These are phyloP conservation scores for Cenchrus purpureus DNA, from an alignment of 176 grass and related monocot species.

Conservation along the genomic window DNA sequence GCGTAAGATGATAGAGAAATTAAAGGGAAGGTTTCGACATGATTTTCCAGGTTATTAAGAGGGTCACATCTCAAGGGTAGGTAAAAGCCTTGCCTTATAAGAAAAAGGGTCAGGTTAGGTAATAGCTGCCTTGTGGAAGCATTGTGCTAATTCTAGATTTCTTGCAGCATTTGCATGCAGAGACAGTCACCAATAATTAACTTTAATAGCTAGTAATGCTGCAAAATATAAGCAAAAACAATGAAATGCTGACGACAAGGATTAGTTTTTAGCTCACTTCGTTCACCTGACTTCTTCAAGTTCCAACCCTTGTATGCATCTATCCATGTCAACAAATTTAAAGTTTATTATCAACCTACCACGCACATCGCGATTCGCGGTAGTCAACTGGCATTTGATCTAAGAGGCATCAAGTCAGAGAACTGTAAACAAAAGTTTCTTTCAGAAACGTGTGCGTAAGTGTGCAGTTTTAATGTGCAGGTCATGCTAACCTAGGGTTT, in stretches of 20 bases:
- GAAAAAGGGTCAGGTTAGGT: slow-evolving; percentile 22
- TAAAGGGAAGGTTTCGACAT: slow-evolving; percentile 29
- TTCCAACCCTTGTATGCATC: not conserved
- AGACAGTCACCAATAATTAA: not conserved
- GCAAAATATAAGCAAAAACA: not conserved
- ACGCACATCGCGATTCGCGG: not conserved
- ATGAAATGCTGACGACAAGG: not conserved
- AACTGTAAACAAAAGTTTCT: slow-evolving; percentile 11
- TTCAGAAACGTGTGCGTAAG: slow-evolving; percentile 12
- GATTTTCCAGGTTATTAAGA: slow-evolving; percentile 48
- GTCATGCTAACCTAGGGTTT: not conserved
- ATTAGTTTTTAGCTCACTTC: not conserved
- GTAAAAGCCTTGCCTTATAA: slow-evolving; percentile 41
- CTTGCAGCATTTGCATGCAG: slow-evolving; percentile 12
- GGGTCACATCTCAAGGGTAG: slow-evolving; percentile 53
- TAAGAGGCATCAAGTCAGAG: slow-evolving; percentile 13
- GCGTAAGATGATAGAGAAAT: slow-evolving; percentile 44
- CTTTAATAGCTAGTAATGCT: not conserved
- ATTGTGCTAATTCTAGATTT: slow-evolving; percentile 8
- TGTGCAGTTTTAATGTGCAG: slow-evolving; percentile 3
- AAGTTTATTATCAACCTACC: not conserved
- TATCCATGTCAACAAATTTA: not conserved
- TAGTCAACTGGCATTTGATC: not conserved
- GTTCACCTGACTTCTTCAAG: slow-evolving; percentile 13
- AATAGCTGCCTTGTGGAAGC: slow-evolving; percentile 31